Evolutionary conservation across 352 stramenopile genomes (phyloP), one percentile per base, ranked within the genome.

Genomic region (Globisporangium lucens): DNA sequence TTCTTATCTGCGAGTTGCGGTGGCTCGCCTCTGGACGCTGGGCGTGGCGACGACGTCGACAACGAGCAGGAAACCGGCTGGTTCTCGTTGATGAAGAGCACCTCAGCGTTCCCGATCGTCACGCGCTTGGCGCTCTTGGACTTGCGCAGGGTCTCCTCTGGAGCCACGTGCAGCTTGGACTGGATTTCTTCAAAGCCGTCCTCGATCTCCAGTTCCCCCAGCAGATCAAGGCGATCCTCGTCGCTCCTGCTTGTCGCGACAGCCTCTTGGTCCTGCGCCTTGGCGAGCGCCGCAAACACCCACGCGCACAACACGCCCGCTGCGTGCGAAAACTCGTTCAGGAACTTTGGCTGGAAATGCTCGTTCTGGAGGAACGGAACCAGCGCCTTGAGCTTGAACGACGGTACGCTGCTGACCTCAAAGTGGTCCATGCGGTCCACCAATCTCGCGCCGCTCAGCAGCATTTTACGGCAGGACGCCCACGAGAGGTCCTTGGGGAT

Each of bases 341-440:
- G 74, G 49, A 86, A 85, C 3, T 75, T 76, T 3, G 85, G 83
- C n/a, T 89, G 70, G 61, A 90, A 92, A 63, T 90, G 77, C 35
- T 88, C 79, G 67, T 91, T 91, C 62, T 89, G 74, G 3, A 91
- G 60, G 63, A 94, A 92, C 13, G 85, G 85, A 0, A 80, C 58
- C 38, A 94, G 69, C 20, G 85, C 85, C 65, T 89, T 85, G 80
- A 83, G 89, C 70, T 93, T 93, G 67, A 93, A 93, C 12, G 68
- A 57, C 7, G 77, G 82, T 3, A 89, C 77, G 13, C 55, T 60
- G 20, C 63, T 69, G 4, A 84, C 75, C n/a, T 82, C 73, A 15
- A 88, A 75, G 9, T 10, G 35, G 13, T 75, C 66, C 24, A 92
- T 67, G 6, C 79, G 74, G 27, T 88, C 74, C 20, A 94, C 69